phyloP scores from a whole-genome alignment of 2,329 filamentous ascomycete genomes.

The Penicillium olsonii region DNA sequence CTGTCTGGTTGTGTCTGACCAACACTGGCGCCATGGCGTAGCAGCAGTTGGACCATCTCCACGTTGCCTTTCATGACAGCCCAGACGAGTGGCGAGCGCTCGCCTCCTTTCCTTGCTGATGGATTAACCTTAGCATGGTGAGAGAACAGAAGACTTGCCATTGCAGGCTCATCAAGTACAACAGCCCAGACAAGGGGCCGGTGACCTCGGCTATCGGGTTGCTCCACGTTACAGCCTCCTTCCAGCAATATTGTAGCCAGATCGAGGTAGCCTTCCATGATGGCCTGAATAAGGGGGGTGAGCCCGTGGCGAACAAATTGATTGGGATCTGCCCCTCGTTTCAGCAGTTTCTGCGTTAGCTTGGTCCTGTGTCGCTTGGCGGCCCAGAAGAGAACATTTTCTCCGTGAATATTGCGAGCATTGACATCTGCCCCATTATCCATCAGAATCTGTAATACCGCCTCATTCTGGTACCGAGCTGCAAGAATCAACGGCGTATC shows the following conservation, averaged over 20 bases:
- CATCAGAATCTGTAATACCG: not conserved
- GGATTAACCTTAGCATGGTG: not conserved
- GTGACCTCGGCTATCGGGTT: not conserved
- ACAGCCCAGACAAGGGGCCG: not conserved
- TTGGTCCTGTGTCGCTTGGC: not conserved
- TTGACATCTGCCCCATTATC: not conserved
- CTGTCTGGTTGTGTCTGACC: not conserved
- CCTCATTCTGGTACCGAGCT: not conserved
- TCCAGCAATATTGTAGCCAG: not conserved
- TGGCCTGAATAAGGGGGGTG: not conserved
- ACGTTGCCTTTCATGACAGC: not conserved
- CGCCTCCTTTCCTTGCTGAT: not conserved
- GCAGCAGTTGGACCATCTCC: not conserved
- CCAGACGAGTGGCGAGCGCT: not conserved
- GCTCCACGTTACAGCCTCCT: not conserved
- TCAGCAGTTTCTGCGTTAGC: not conserved
- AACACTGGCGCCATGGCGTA: not conserved
- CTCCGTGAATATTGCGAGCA: not conserved
- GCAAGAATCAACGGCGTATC: not conserved
- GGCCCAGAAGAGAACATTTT: not conserved
- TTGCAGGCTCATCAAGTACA: not conserved
- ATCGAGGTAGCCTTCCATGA: not conserved
- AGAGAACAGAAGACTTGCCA: not conserved
- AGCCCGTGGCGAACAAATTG: not conserved
- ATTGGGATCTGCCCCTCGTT: not conserved